Evolutionary conservation across 2,329 filamentous ascomycete species (phyloP), one percentile per base, ranked within the genome.

Genomic region (Pseudopithomyces chartarum): DNA sequence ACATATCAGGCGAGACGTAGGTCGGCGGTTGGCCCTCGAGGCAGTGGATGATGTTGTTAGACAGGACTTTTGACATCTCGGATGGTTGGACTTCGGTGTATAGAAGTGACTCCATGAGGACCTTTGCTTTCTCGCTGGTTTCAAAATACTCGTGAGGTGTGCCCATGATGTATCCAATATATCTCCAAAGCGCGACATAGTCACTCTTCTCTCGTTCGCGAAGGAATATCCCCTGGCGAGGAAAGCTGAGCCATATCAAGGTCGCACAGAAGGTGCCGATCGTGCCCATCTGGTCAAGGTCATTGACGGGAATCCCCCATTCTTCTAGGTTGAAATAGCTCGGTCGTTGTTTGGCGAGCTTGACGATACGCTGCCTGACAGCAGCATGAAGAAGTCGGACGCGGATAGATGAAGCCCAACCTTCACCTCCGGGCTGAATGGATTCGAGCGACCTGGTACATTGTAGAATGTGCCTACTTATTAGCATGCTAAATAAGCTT

Each of bases 121-220:
- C 78, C 61, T 82, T 86, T 1, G 87, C 86, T 33, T 80, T 79
- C 6, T 76, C 75, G 0, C 84, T 80, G 0, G 81, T 84, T 1
- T 80, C 79, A 67, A 92, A 86, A 61, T 81, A 82, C 1, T 76
- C 81, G 1, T 84, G 84, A 0, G 90, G 90, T 6, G 85, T 86
- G 12, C 90, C 90, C 65, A 92, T 82, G 29, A 92, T 79, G 66
- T 91, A 82, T 0, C 84, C 90, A 12, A 93, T 84, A 60, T 90
- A 89, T 2, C 90, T 83, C 90, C 90, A 94, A 0, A 94, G 78
- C 0, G 90, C 89, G 43, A 91, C 80, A 69, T 91, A 93, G 66
- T 92, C 90, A 1, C 70, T 68, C 2, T 84, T 85, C 68, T 94
- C 90, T 55, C 84, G 83, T 26, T 80, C 56, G 0, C 82, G 81